Evolutionary conservation across 2,329 filamentous ascomycete species (phyloP), one percentile per base, ranked within the genome.

Genomic region (Leptographium wingfieldii): DNA sequence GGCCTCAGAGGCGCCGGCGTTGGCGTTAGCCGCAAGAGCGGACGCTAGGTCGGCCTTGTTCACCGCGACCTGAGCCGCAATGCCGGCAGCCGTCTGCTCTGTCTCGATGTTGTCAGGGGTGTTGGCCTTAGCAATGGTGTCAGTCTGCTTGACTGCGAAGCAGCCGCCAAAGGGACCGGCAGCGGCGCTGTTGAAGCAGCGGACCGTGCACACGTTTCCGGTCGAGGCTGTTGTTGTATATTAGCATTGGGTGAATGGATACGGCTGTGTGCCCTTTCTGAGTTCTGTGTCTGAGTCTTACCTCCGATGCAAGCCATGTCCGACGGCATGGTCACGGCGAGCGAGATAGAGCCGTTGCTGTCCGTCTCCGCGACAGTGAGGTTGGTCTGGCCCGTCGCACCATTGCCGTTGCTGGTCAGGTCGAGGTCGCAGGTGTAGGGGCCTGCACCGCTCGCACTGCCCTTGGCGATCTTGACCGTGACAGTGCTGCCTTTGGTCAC

Each of bases 181-280:
- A 1, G 59, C 14, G n/a, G 56, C 59, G 9, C n/a, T 43, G 71
- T 84, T 84, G n/a, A 79, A 74, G 73, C 81, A 84, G 35, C 81
- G 76, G 25, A 84, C 73, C 1, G 80, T 83, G 73, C 80, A 82
- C 33, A 82, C 66, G 57, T 81, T 78, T 52, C 82, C 82, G 2
- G 80, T 81, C 0, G 81, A 81, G 5, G 72, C 76, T 77, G n/a
- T 9, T n/a, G 7, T 40, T 14, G 22, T 3, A 29, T 25, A 25
- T 56, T 29, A 56, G 54, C 19, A 38, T 14, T 16, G 38, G 16
- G 12, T 49, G 5, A 5, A 10, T n/a, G 22, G 9, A 16, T 11
- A 22, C 4, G n/a, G n/a, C 19, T 11, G 33, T 35, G 6, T 35
- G 33, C 33, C 33, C 31, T 31, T 31, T 31, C 22, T 22, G 22